Evolutionary conservation across 164 flowering plant genomes (phyloP).

Genomic region (Brasenia schreberi): DNA sequence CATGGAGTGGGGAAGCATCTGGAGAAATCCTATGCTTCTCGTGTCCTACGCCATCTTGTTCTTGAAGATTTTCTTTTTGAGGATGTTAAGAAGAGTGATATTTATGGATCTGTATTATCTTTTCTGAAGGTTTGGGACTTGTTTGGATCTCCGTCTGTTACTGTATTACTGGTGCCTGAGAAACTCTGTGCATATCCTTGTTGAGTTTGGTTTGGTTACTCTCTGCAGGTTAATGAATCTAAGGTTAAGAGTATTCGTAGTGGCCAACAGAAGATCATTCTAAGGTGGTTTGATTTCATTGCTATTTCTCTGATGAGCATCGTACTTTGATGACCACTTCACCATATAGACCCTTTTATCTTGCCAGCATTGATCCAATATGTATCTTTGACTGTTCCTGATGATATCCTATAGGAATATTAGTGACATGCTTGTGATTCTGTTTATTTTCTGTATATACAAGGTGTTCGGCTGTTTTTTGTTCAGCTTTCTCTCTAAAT

Average conservation of each 20-base stretch:
- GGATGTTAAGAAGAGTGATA: conserved; percentile 84
- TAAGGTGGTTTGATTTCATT: conserved; percentile 36
- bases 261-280: conserved; percentile 35
- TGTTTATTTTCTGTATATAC: too few species aligned
- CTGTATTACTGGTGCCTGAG: background rate
- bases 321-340: too few species aligned
- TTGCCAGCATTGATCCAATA: too few species aligned
- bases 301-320: background rate
- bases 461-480: too few species aligned
- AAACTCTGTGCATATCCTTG: background rate
- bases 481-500: too few species aligned
- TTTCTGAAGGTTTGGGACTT: conserved; percentile 49
- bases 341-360: too few species aligned
- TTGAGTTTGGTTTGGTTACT: background rate
- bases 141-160: background rate
- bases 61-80: conserved; percentile 68
- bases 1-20: conserved; percentile 91
- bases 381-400: too few species aligned
- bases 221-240: conserved; percentile 64
- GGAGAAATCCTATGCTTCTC: conserved; percentile 76
- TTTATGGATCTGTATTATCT: conserved; percentile 86
- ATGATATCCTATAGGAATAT: too few species aligned
- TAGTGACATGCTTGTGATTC: too few species aligned
- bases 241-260: conserved; percentile 33
- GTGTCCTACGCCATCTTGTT: conserved; percentile 76